Percentiles rank a stretch among this genome's conserved stretches.
These are phyloP conservation scores for Starmerella apicola DNA, from an alignment of 805 yeast species.

Conservation along the genomic window DNA sequence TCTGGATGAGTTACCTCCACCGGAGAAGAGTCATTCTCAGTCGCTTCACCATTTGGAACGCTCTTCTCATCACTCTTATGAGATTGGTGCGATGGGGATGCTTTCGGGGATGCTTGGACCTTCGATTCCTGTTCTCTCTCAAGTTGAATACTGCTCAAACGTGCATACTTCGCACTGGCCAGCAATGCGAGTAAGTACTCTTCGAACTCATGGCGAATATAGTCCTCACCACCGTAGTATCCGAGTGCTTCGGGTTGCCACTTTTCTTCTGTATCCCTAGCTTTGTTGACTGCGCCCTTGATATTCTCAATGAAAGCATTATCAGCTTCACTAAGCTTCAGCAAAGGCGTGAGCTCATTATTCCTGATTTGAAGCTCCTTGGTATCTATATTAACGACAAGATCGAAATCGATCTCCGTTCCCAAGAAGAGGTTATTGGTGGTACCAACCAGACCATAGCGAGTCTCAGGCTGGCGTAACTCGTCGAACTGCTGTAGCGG, in stretches of 20 bases:
- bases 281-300: slow-evolving; percentile 34
- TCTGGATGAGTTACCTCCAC: slow-evolving; percentile 20
- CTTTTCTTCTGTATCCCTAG: slow-evolving; percentile 33
- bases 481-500: slow-evolving; percentile 85
- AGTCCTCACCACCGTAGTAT: slow-evolving; percentile 72
- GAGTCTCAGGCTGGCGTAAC: slow-evolving; percentile 42
- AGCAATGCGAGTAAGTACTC: slow-evolving; percentile 73
- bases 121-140: not conserved
- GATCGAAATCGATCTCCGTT: slow-evolving; percentile 53
- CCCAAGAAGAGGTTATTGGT: slow-evolving; percentile 71
- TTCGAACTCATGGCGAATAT: slow-evolving; percentile 75
- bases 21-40: not conserved
- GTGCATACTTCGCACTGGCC: slow-evolving; percentile 54
- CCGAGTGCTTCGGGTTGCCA: slow-evolving; percentile 35
- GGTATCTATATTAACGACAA: slow-evolving; percentile 57
- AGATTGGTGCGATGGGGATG: slow-evolving; percentile 33
- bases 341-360: slow-evolving; percentile 31
- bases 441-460: slow-evolving; percentile 68
- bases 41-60: not conserved
- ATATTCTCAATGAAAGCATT: slow-evolving; percentile 61
- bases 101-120: not conserved
- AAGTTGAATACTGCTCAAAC: not conserved
- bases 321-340: slow-evolving; percentile 48
- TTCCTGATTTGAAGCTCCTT: slow-evolving; percentile 31
- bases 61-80: not conserved